These are phyloP conservation scores for Erigeron canadensis DNA, from an alignment of 129 eudicot genomes.

Conservation along the genomic window DNA sequence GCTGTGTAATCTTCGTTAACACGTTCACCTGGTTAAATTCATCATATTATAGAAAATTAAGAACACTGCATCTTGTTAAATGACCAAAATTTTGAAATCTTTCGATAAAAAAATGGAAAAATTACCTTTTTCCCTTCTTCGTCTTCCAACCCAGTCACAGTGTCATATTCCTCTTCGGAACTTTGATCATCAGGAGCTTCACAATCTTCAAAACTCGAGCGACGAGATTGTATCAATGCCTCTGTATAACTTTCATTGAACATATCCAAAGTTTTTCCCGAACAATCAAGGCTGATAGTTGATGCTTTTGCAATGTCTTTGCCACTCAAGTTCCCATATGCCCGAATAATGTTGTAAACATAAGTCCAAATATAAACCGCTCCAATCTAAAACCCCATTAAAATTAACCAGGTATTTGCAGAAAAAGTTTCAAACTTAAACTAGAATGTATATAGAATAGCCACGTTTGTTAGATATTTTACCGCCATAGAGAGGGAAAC, in stretches of 20 bases:
- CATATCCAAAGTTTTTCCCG: conserved; percentile 38
- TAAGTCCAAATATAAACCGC: conserved; percentile 54
- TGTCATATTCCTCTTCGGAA: neutral
- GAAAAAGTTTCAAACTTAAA: neutral
- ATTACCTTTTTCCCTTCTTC: conserved; percentile 16
- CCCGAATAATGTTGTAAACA: conserved; percentile 56
- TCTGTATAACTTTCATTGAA: conserved; percentile 29
- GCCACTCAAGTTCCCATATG: conserved; percentile 35
- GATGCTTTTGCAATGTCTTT: conserved; percentile 26
- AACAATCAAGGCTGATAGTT: conserved; percentile 32
- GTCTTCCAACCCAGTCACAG: neutral
- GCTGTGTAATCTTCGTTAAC: conserved; percentile 31
- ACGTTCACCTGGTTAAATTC: conserved; percentile 30
- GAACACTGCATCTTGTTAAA: neutral
- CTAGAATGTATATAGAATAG: neutral
- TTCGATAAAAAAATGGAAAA: neutral
- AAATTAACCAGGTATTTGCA: neutral
- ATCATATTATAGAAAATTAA: neutral
- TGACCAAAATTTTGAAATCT: neutral
- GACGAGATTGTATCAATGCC: conserved; percentile 33
- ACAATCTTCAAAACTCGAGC: conserved; percentile 30
- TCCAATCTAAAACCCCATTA: conserved; percentile 42
- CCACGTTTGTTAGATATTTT: neutral
- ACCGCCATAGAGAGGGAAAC: conserved; percentile 75
- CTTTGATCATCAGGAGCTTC: conserved; percentile 27